Evolutionary conservation across 2,329 filamentous ascomycete genomes (phyloP).

Genomic region (Aureobasidium sp.): DNA sequence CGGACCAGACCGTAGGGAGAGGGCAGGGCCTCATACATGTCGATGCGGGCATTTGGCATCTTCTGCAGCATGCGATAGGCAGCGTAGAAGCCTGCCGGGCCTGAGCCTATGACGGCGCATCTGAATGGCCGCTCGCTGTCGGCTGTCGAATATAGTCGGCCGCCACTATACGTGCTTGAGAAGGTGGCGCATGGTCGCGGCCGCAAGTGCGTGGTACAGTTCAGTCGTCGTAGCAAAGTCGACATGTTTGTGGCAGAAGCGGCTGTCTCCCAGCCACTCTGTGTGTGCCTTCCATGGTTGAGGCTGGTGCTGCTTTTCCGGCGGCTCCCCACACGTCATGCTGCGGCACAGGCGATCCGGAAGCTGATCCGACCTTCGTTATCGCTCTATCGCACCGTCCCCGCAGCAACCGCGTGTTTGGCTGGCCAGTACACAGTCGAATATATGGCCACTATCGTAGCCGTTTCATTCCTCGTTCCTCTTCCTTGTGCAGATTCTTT

Average conservation of each 20-base stretch:
- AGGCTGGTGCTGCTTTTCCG: neutral
- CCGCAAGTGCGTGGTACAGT: neutral
- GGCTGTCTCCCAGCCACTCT: neutral
- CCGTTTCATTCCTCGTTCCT: conserved; percentile 14
- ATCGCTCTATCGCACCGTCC: conserved; percentile 6
- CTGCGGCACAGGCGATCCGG: neutral
- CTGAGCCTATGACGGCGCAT: conserved; percentile 84
- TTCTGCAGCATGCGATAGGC: conserved; percentile 77
- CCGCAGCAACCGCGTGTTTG: conserved; percentile 5
- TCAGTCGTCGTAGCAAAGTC: neutral
- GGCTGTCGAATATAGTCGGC: neutral
- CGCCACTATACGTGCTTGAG: neutral
- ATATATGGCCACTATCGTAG: conserved; percentile 9
- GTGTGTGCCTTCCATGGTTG: too few species aligned
- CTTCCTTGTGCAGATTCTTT: neutral
- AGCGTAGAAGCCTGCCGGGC: conserved; percentile 93
- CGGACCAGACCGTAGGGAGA: conserved; percentile 89
- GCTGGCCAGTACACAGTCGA: neutral
- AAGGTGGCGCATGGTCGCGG: neutral
- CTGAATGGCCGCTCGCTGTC: conserved; percentile 50
- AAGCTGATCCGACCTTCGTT: neutral
- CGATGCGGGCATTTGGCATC: conserved; percentile 63
- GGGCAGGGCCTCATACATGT: conserved; percentile 94
- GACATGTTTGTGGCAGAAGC: neutral
- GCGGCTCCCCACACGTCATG: conserved; percentile 11